Conservation (phyloP, 2,329 filamentous ascomycete genomes). For the Fusarium avenaceum region DNA sequence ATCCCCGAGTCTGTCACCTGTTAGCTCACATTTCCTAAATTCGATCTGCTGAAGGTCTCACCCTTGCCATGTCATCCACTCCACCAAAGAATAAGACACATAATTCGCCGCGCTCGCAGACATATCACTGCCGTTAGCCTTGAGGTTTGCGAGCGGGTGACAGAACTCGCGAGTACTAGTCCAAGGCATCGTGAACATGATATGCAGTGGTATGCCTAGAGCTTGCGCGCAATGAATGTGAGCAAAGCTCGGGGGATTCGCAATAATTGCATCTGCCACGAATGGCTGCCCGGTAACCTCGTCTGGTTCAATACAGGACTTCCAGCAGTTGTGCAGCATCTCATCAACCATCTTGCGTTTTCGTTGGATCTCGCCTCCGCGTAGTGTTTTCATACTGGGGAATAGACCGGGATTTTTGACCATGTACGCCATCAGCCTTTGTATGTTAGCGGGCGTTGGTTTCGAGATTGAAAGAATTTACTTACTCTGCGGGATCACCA, state of each 20-base stretch:
- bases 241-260: constrained; percentile 64
- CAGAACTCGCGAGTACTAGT: constrained; percentile 79
- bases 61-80: constrained; percentile 84
- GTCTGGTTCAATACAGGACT: constrained; percentile 41
- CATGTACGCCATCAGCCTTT: constrained; percentile 44
- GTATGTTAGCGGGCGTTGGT: background rate
- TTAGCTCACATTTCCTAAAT: background rate
- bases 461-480: fast-evolving
- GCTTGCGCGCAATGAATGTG: constrained; percentile 63
- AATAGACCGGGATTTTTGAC: constrained; percentile 52
- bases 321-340: constrained; percentile 52
- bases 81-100: constrained; percentile 78
- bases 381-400: constrained; percentile 47
- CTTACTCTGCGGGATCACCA: constrained; percentile 19
- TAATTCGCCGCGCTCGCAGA: constrained; percentile 68
- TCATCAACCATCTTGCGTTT: constrained; percentile 49
- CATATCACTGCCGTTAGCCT: constrained; percentile 57
- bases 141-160: constrained; percentile 79
- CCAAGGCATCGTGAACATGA: constrained; percentile 77
- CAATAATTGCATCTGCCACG: constrained; percentile 64
- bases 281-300: constrained; percentile 52
- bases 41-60: background rate
- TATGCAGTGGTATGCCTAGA: constrained; percentile 59
- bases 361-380: constrained; percentile 47
- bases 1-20: constrained; percentile 29